Conservation (phyloP, 2,329 filamentous ascomycete genomes). For the Grosmannia huntii region DNA sequence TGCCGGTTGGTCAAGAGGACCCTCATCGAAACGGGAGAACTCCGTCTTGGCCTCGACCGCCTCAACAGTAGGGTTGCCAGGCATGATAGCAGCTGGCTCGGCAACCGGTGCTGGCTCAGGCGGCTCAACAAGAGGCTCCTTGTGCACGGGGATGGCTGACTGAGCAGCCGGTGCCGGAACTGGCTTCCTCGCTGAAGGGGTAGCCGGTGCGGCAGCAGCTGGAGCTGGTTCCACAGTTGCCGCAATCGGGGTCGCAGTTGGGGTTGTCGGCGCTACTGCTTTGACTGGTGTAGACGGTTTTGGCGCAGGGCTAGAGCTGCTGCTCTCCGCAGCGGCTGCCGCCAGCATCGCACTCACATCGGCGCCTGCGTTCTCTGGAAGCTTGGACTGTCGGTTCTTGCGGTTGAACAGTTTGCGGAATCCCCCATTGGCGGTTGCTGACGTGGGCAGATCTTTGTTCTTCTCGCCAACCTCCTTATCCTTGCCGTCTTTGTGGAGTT, state of each 20-base stretch:
- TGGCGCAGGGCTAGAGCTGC: neutral
- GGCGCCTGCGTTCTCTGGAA: slow-evolving; percentile 38
- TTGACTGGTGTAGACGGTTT: neutral
- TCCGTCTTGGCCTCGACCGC: slow-evolving; percentile 46
- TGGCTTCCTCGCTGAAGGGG: slow-evolving; percentile 4
- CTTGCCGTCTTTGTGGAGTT: slow-evolving; percentile 41
- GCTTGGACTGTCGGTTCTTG: slow-evolving; percentile 46
- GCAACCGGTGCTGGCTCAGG: slow-evolving; percentile 13
- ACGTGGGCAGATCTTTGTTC: slow-evolving; percentile 8
- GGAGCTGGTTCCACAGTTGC: neutral
- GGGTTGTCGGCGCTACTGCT: neutral
- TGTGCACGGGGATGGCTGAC: slow-evolving; percentile 2
- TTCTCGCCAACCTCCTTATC: slow-evolving; percentile 14
- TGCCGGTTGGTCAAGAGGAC: slow-evolving; percentile 80
- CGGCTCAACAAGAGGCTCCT: slow-evolving; percentile 4
- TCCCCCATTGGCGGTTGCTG: slow-evolving; percentile 23
- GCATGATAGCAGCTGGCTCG: slow-evolving; percentile 30
- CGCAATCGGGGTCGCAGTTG: neutral
- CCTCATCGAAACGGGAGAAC: slow-evolving; percentile 68
- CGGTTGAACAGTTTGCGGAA: slow-evolving; percentile 55
- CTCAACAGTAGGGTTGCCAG: slow-evolving; percentile 37
- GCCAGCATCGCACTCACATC: slow-evolving; percentile 40
- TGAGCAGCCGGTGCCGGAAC: neutral
- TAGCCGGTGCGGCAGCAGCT: slow-evolving; percentile 13
- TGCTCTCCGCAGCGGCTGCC: slow-evolving; percentile 15